Evolutionary conservation across 1,284 basidiomycete genomes (phyloP).

Genomic region (Stygiomarasmius scandens): DNA sequence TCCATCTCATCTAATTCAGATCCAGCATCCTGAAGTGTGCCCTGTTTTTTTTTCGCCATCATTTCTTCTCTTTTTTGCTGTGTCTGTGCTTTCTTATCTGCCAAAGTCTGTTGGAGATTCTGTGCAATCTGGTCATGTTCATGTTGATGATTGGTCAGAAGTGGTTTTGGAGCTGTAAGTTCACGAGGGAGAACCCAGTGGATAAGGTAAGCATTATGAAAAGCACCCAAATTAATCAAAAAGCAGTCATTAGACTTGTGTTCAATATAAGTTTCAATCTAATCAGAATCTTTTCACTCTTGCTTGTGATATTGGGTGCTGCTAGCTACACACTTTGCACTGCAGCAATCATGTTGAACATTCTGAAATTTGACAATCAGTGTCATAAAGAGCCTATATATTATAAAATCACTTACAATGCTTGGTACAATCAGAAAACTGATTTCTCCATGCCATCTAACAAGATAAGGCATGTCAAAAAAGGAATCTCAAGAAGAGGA

Average conservation of each 20-base stretch:
- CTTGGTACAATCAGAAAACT: background rate
- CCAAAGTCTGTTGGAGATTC: too few species aligned
- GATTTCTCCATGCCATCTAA: background rate
- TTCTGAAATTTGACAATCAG: slow-evolving; percentile 17
- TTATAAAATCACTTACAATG: too few species aligned
- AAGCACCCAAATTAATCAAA: slow-evolving; percentile 24
- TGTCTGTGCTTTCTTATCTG: background rate
- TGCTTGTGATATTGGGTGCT: background rate
- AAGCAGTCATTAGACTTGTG: slow-evolving; percentile 16
- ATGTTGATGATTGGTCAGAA: background rate
- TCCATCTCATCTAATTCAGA: too few species aligned
- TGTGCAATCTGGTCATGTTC: too few species aligned
- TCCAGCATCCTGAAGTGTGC: too few species aligned
- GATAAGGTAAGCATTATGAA: slow-evolving; percentile 24
- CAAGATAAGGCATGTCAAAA: too few species aligned
- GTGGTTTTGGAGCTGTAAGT: slow-evolving; percentile 39
- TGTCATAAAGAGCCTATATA: too few species aligned
- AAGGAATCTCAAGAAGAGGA: too few species aligned
- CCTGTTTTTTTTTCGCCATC: background rate
- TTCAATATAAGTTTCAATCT: background rate
- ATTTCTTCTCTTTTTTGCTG: background rate
- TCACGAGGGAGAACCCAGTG: slow-evolving; percentile 36
- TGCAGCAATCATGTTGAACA: slow-evolving; percentile 28
- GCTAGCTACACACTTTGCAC: slow-evolving; percentile 7
- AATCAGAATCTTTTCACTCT: slow-evolving; percentile 1